Evolutionary conservation across 129 eudicot genomes (phyloP).

Genomic region (Gnaphalium uliginosum): DNA sequence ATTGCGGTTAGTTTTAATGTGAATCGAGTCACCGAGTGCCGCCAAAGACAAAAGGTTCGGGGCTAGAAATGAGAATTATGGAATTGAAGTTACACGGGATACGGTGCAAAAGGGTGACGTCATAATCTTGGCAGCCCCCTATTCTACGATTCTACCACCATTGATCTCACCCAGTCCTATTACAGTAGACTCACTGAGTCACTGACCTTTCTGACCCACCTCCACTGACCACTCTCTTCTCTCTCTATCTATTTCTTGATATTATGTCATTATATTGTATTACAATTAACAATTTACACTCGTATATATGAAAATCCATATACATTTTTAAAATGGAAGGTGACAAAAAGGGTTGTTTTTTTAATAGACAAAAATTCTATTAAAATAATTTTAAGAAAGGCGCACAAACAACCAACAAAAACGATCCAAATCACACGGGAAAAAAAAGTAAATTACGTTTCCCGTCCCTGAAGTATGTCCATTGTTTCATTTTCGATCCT

Average conservation of each 20-base stretch:
- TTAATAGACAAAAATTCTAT: too few relatives aligned
- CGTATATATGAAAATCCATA: too few relatives aligned
- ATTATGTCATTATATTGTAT: background rate
- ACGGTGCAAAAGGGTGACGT: constrained; percentile 28
- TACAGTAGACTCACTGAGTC: constrained; percentile 24
- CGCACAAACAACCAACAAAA: too few relatives aligned
- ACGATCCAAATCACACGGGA: too few relatives aligned
- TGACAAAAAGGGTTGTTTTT: too few relatives aligned
- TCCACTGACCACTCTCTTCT: constrained; percentile 23
- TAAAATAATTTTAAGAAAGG: too few relatives aligned
- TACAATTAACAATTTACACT: too few relatives aligned
- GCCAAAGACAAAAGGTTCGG: constrained; percentile 23
- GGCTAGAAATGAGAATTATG: background rate
- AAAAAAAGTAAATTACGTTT: too few relatives aligned
- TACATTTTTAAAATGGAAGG: too few relatives aligned
- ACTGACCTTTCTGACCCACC: constrained; percentile 30
- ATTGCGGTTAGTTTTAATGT: background rate
- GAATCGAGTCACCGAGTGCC: constrained; percentile 16
- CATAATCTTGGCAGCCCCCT: constrained; percentile 10
- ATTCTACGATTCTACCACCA: too few relatives aligned
- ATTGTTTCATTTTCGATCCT: too few relatives aligned
- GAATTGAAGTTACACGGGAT: constrained; percentile 11
- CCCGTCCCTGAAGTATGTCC: too few relatives aligned
- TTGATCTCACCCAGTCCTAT: constrained; percentile 15
- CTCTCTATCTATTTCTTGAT: background rate